Base-by-base conservation (phyloP, 2,329 filamentous ascomycete species). In the Fusarium buharicum region DNA sequence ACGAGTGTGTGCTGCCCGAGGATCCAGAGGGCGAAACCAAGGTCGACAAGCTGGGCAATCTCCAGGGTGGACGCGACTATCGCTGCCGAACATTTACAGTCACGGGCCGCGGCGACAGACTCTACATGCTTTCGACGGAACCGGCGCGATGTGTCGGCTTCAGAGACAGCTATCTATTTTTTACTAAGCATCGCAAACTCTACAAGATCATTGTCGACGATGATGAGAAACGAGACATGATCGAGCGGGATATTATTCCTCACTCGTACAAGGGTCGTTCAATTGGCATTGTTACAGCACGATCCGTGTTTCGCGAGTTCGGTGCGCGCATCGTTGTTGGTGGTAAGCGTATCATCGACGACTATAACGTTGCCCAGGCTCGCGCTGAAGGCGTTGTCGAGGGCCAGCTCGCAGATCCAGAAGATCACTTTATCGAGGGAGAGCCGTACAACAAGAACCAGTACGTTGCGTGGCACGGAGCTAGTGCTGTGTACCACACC, bases 161-260 rank as follows among this genome's bases (percentile, higher is more conserved):
- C 83, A 86, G 95, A 67, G 95, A 99, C 81, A 97, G 93, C 64
- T 99, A 99, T 73, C 86, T 99, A 22, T 97, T 99, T 83, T 99
- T 99, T 82, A 96, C 95, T 64, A 99, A 98, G 78, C 95, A 99
- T 78, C 91, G 91, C 74, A 89, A 93, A 71, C 89, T 99, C 13
- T 95, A 93, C 85, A 99, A 99, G 81, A 97, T 99, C 72, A 97
- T 99, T 70, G 92, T 98, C 53, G 93, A 93, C 70, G 95, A 99
- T 66, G 90, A 95, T n/a, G 94, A 96, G 77, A 99, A 99, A 81
- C 88, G 90, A 59, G 93, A 98, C 76, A 86, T 99, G 80, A 99
- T 99, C 72, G 92, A 96, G 68, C 88, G 95, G 59, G 91, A 96
- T 6, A 90, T 99, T 72, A 97, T 99, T 63, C 95, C 95, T 2